Evolutionary conservation across 2,329 filamentous ascomycete genomes (phyloP).

Genomic region (Rachicladosporium sp.): DNA sequence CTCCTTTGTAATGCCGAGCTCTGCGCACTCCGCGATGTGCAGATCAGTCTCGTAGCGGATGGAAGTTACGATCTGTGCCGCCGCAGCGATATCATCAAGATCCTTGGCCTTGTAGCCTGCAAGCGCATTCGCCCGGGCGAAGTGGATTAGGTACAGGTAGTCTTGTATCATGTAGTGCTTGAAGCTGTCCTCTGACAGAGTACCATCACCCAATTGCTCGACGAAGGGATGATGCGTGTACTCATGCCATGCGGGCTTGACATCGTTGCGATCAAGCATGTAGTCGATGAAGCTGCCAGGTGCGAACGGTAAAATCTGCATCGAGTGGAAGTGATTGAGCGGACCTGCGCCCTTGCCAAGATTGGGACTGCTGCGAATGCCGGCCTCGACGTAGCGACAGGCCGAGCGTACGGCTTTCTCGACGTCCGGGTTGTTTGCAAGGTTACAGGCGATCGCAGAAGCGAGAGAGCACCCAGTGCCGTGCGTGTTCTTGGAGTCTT

Average conservation of each 20-base stretch:
- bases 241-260: constrained; percentile 59
- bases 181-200: constrained; percentile 63
- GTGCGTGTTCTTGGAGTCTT: constrained; percentile 70
- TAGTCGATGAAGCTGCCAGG: constrained; percentile 78
- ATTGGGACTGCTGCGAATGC: constrained; percentile 51
- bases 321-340: constrained; percentile 68
- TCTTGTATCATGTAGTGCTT: constrained; percentile 86
- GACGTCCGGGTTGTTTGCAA: constrained; percentile 48
- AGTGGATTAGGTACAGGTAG: constrained; percentile 81
- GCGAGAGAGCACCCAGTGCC: constrained; percentile 91
- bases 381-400: constrained; percentile 59
- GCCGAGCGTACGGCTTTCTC: constrained; percentile 52
- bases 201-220: constrained; percentile 60
- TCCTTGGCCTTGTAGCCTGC: constrained; percentile 72
- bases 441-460: constrained; percentile 65
- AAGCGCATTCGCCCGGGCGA: constrained; percentile 73
- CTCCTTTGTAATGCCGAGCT: constrained; percentile 62
- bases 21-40: constrained; percentile 70
- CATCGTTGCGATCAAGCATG: constrained; percentile 60
- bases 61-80: constrained; percentile 58
- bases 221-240: constrained; percentile 81
- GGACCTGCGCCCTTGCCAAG: constrained; percentile 59
- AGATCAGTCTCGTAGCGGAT: constrained; percentile 69
- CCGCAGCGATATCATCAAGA: constrained; percentile 56
- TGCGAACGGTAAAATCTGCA: constrained; percentile 54